Conservation (phyloP, 176 grass and related monocot genomes). For the Carex scoparia region DNA sequence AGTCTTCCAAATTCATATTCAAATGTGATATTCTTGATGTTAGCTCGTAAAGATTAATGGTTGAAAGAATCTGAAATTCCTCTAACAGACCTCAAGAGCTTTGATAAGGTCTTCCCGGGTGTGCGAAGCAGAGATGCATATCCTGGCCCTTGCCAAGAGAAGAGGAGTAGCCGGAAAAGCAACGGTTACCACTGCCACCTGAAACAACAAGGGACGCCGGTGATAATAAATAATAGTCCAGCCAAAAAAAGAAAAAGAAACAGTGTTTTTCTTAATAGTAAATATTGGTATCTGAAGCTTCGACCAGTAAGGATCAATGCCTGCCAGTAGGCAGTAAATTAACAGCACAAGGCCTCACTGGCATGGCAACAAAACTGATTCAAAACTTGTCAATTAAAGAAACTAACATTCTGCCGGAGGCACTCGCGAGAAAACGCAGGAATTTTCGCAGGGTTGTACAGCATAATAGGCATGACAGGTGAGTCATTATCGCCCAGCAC, state of each 20-base stretch:
- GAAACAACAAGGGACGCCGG: neutral
- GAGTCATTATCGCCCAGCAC: slow-evolving; percentile 88
- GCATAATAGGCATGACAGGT: slow-evolving; percentile 88
- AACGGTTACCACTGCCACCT: slow-evolving; percentile 80
- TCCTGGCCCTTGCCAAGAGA: slow-evolving; percentile 63
- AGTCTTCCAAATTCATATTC: neutral
- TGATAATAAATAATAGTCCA: neutral
- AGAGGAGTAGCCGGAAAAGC: slow-evolving; percentile 79
- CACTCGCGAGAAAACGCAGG: slow-evolving; percentile 84
- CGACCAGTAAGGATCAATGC: neutral
- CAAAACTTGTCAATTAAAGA: neutral
- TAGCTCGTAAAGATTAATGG: neutral
- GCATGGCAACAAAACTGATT: neutral
- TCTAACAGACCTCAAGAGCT: slow-evolving; percentile 50
- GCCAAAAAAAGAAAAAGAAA: neutral
- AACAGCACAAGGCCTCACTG: neutral
- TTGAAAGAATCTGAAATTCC: neutral
- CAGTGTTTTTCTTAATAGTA: neutral
- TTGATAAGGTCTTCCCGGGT: slow-evolving; percentile 66
- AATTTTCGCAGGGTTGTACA: slow-evolving; percentile 83
- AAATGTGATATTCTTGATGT: neutral
- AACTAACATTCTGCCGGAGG: slow-evolving; percentile 69
- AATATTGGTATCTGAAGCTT: neutral
- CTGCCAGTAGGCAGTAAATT: neutral
- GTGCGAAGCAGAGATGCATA: slow-evolving; percentile 87